Conservation (phyloP, 352 stramenopile species). For the Phytophthora melonis region DNA sequence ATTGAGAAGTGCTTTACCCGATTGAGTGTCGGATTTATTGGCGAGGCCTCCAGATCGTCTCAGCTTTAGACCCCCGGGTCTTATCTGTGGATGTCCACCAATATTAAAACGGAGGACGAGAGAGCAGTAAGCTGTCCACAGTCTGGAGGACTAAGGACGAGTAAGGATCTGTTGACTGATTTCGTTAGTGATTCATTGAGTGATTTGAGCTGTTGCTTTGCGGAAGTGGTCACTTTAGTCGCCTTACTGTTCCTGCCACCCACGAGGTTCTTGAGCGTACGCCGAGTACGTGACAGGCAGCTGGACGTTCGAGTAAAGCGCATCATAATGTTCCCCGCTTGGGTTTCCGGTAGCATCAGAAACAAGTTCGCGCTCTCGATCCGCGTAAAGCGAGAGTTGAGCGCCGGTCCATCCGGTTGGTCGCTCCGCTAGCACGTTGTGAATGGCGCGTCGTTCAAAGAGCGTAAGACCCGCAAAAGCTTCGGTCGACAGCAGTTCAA, state of each 20-base stretch:
- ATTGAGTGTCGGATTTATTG: neutral
- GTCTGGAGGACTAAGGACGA: too few relatives aligned
- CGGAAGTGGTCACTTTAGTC: neutral
- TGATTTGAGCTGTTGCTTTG: too few relatives aligned
- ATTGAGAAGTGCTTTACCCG: neutral
- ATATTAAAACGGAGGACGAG: too few relatives aligned
- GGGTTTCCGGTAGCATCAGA: neutral
- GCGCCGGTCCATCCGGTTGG: slow-evolving; percentile 11
- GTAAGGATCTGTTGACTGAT: too few relatives aligned
- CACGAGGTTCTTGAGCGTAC: slow-evolving; percentile 28
- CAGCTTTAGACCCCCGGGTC: too few relatives aligned
- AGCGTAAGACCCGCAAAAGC: slow-evolving; percentile 17
- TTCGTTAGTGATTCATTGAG: too few relatives aligned
- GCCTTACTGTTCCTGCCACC: neutral
- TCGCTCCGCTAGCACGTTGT: slow-evolving; percentile 25
- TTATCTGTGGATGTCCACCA: too few relatives aligned
- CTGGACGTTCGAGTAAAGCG: slow-evolving; percentile 12
- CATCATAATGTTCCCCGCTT: neutral
- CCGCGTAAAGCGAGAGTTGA: slow-evolving; percentile 21
- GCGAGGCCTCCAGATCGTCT: neutral
- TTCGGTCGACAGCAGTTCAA: slow-evolving; percentile 15
- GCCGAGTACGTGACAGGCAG: slow-evolving; percentile 7
- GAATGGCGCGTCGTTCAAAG: slow-evolving; percentile 27
- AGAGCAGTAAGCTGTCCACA: too few relatives aligned
- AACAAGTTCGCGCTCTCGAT: slow-evolving; percentile 22